A percentile compares a stretch with the other conserved stretches of the same genome.
These are phyloP conservation scores for Penicillium crustosum DNA, from an alignment of 2,329 filamentous ascomycete genomes.

Conservation along the genomic window DNA sequence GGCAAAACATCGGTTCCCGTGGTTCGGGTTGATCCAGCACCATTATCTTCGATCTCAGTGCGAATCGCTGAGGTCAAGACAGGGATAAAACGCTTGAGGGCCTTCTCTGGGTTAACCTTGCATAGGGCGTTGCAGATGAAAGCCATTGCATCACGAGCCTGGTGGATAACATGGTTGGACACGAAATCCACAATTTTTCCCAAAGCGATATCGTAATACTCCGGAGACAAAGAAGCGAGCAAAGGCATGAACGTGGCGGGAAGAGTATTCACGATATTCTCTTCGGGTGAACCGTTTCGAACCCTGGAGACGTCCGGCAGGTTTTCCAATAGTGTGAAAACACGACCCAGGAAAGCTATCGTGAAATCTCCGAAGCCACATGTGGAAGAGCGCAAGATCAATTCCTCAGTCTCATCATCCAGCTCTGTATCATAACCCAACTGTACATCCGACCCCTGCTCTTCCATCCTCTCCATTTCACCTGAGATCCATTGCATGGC, in stretches of 20 bases:
- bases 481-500: conserved; percentile 92
- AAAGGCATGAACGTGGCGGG: conserved; percentile 88
- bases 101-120: conserved; percentile 93
- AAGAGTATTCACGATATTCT: conserved; percentile 93
- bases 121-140: conserved; percentile 97
- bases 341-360: conserved; percentile 83
- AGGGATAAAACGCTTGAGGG: conserved; percentile 84
- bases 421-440: conserved; percentile 83
- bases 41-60: conserved; percentile 95
- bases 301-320: conserved; percentile 86
- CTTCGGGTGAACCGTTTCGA: conserved; percentile 87
- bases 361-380: conserved; percentile 92
- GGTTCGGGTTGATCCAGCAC: conserved; percentile 89
- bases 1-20: conserved; percentile 92
- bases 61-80: conserved; percentile 89
- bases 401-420: conserved; percentile 79
- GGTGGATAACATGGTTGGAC: conserved; percentile 90
- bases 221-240: conserved; percentile 85
- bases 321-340: conserved; percentile 94
- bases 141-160: conserved; percentile 95
- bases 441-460: conserved; percentile 77
- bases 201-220: conserved; percentile 87
- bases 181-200: conserved; percentile 93
- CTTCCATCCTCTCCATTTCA: conserved; percentile 91
- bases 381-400: conserved; percentile 88